Evolutionary conservation across 495 filamentous ascomycete genomes (phyloP), one percentile per base, ranked within the genome.

Genomic region (Penicillium lividum): DNA sequence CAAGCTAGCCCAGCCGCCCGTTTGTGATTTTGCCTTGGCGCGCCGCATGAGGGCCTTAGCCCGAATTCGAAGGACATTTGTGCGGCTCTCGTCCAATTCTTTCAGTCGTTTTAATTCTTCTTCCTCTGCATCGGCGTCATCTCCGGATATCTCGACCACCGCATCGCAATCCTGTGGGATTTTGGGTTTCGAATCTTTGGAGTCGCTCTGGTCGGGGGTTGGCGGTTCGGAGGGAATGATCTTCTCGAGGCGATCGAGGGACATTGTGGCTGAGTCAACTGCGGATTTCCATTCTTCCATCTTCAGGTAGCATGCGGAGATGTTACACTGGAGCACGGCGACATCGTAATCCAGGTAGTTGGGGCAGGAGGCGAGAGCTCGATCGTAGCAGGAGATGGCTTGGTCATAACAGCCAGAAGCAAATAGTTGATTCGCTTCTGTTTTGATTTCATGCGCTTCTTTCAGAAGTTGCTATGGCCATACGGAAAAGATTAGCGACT

Each of bases 311-410:
- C 91, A 96, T n/a, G 92, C 94, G 4, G 93, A 81, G 57, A 97
- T 85, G 75, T 98, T 98, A 72, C 86, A 89, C 33, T 85, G 86
- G 11, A 97, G 80, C 10, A 96, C 90, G 22, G 94, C 92, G 63
- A 93, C 78, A 66, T 97, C 92, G 76, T 89, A 94, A 60, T 94
- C 89, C 34, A 97, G 84, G 68, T 97, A 96, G 61, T 84, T 89
- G 3, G 94, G 94, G 58, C 90, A 94, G 18, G 86, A 81, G 31
- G 87, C 80, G 2, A 97, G 79, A 25, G 94, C 94, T 57, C 89
- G 84, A 64, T 92, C 89, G 76, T 98, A 98, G 65, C 83, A 86
- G 69, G 88, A 86, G 63, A 97, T 89, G n/a, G 94, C 94, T 64
- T 89, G 86, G 62, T 88, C 84, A 75, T 90, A 96, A 54, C 83